Conservation (phyloP, 371 early-diverging fungal species). For the Mucor lusitanicus region DNA sequence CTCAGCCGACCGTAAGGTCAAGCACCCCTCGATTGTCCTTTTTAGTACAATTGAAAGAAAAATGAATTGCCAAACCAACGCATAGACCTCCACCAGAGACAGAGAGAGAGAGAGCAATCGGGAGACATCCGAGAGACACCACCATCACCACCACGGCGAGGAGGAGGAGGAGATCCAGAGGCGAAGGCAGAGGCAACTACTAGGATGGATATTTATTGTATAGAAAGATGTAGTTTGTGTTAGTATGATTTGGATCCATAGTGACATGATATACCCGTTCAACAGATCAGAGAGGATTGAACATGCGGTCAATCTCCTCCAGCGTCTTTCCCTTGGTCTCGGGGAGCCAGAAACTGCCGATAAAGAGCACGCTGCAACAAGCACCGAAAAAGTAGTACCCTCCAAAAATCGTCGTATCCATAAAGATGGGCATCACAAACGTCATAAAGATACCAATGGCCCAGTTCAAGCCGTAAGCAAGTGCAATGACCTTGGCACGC, state of each 20-base stretch:
- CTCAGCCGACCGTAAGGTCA: conserved; percentile 35
- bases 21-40: conserved; percentile 36
- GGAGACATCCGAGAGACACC: background rate
- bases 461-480: conserved; percentile 70
- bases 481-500: conserved; percentile 44
- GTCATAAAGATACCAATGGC: conserved; percentile 52
- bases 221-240: background rate
- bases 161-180: conserved; percentile 14
- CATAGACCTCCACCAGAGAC: conserved; percentile 6
- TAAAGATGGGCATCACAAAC: conserved; percentile 46
- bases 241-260: background rate
- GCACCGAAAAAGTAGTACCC: conserved; percentile 62
- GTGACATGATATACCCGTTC: background rate
- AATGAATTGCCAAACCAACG: conserved; percentile 9
- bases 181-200: conserved; percentile 7
- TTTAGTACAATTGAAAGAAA: conserved; percentile 12
- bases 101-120: background rate
- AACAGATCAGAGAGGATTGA: conserved; percentile 31
- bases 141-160: background rate
- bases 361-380: conserved; percentile 35
- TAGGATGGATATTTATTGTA: background rate
- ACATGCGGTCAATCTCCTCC: conserved; percentile 61
- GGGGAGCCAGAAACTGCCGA: conserved; percentile 49
- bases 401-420: conserved; percentile 59
- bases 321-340: conserved; percentile 62